Evolutionary conservation across 2,329 filamentous ascomycete genomes (phyloP).

Genomic region (Diatrype stigma): DNA sequence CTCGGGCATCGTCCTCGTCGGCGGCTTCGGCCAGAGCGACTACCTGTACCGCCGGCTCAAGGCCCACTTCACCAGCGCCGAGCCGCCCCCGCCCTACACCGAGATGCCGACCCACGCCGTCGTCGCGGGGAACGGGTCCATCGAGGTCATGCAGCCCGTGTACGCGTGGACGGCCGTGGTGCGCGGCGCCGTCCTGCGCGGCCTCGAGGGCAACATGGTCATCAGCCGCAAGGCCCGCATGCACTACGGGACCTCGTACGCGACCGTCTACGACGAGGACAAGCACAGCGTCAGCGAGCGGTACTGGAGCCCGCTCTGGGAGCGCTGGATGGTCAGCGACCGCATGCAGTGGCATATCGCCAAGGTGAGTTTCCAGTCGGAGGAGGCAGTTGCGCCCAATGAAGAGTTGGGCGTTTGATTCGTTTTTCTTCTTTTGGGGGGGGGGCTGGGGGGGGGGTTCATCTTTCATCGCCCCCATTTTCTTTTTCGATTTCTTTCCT

Average conservation of each 20-base stretch:
- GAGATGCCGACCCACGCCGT: conserved; percentile 65
- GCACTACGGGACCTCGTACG: conserved; percentile 78
- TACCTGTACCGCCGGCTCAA: conserved; percentile 71
- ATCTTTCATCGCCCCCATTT: no score
- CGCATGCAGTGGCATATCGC: conserved; percentile 84
- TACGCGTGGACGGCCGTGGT: conserved; percentile 82
- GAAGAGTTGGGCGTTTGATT: no score
- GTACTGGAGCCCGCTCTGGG: conserved; percentile 78
- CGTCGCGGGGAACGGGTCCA: conserved; percentile 46
- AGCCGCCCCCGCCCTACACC: conserved; percentile 57
- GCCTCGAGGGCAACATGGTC: conserved; percentile 75
- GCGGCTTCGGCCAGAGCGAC: conserved; percentile 76
- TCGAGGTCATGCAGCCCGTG: conserved; percentile 78
- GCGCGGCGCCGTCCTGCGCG: conserved; percentile 69
- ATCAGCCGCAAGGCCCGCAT: conserved; percentile 69
- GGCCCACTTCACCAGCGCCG: conserved; percentile 58
- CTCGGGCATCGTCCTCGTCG: conserved; percentile 74
- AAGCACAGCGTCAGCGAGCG: conserved; percentile 69
- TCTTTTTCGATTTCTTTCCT: no score
- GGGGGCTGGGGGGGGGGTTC: no score
- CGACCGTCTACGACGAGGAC: conserved; percentile 72
- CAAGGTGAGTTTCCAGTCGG: conserved; percentile 53
- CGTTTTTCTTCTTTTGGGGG: not conserved
- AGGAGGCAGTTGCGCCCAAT: no score
- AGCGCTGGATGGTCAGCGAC: conserved; percentile 78